Evolutionary conservation across 352 stramenopile species (phyloP).

Genomic region (Globisporangium spiculum): DNA sequence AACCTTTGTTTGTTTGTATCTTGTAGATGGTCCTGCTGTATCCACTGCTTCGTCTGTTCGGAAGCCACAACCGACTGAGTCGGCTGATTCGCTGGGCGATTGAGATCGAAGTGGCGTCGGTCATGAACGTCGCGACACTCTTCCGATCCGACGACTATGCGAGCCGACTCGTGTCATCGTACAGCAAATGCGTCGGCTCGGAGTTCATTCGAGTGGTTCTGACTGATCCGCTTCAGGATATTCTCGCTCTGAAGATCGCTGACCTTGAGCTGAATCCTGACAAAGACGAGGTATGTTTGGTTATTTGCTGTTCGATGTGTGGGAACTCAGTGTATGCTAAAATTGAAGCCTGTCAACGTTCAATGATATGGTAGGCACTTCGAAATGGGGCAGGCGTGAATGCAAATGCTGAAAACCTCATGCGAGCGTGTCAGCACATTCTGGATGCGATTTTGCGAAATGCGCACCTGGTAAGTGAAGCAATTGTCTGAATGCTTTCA

Average conservation of each 20-base stretch:
- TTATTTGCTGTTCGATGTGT: not conserved
- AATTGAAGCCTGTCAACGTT: not conserved
- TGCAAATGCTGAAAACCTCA: slow-evolving; percentile 76
- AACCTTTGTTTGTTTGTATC: not conserved
- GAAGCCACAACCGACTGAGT: slow-evolving; percentile 51
- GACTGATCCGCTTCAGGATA: slow-evolving; percentile 56
- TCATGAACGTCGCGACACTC: slow-evolving; percentile 75
- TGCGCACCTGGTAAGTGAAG: slow-evolving; percentile 33
- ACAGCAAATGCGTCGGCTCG: slow-evolving; percentile 69
- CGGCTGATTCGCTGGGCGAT: slow-evolving; percentile 72
- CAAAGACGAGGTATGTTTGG: slow-evolving; percentile 41
- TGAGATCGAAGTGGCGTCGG: slow-evolving; percentile 68
- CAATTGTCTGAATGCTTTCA: not conserved
- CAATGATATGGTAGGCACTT: slow-evolving; percentile 16
- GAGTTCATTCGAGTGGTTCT: slow-evolving; percentile 69
- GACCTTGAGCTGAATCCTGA: slow-evolving; percentile 75
- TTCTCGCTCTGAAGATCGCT: slow-evolving; percentile 57
- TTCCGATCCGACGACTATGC: slow-evolving; percentile 79
- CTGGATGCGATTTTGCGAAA: slow-evolving; percentile 80
- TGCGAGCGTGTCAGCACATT: slow-evolving; percentile 79
- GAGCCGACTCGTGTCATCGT: slow-evolving; percentile 66
- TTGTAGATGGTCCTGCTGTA: slow-evolving; percentile 52
- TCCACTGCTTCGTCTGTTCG: slow-evolving; percentile 66
- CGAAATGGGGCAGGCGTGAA: slow-evolving; percentile 30
- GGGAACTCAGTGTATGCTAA: not conserved